A percentile compares a stretch with the other conserved stretches of the same genome.
phyloP scores from a whole-genome alignment of 208 protist species.

The Trypanosoma theileri region DNA sequence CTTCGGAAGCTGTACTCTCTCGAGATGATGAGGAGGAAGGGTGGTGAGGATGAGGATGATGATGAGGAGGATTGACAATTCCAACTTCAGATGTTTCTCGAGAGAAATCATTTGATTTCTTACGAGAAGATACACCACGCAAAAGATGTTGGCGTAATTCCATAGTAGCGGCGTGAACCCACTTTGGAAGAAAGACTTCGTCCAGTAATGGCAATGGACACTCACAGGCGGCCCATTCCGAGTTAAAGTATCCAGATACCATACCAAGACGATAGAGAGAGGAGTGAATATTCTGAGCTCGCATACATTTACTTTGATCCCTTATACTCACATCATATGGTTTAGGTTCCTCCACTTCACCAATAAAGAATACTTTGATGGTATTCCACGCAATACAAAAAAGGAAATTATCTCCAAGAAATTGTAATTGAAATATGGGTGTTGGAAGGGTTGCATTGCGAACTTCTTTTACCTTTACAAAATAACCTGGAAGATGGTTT shows the following conservation, averaged over 20 bases:
- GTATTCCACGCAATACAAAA: conserved; percentile 26
- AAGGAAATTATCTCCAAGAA: conserved; percentile 27
- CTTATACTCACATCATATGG: conserved; percentile 26
- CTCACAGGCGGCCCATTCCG: conserved; percentile 61
- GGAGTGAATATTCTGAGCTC: conserved; percentile 23
- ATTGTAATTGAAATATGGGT: conserved; percentile 31
- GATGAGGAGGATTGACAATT: not conserved
- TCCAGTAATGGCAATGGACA: conserved; percentile 42
- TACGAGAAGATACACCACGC: not conserved
- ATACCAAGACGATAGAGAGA: conserved; percentile 21
- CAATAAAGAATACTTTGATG: conserved; percentile 31
- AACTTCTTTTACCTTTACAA: conserved; percentile 33
- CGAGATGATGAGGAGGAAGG: too few relatives aligned
- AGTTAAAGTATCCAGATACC: conserved; percentile 31
- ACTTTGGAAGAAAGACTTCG: conserved; percentile 43
- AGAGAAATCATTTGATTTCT: not conserved
- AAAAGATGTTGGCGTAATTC: conserved; percentile 9
- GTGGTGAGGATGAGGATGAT: not conserved
- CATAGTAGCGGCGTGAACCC: conserved; percentile 29
- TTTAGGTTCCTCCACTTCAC: conserved; percentile 24
- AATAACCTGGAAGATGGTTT: conserved; percentile 13
- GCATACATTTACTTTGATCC: conserved; percentile 10
- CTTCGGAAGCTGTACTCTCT: too few relatives aligned
- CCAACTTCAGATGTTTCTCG: not conserved
- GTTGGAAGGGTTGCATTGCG: conserved; percentile 25